These are phyloP conservation scores for Hyaloscypha hepaticicola DNA, from an alignment of 495 filamentous ascomycete species.

Conservation along the genomic window DNA sequence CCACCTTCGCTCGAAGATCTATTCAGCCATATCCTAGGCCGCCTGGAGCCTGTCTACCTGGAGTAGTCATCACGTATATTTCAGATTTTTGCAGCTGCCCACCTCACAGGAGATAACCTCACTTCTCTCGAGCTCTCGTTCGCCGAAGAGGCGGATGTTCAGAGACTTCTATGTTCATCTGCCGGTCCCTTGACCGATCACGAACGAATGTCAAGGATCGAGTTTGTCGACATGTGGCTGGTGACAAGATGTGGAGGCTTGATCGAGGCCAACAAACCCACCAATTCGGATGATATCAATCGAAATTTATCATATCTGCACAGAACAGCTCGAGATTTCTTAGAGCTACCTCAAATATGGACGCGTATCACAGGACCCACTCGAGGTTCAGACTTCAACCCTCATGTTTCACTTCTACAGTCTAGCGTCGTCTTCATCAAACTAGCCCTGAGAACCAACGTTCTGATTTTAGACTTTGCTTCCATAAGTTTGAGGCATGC, in stretches of 20 bases:
- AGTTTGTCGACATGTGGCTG: constrained; percentile 3
- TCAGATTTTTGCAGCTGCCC: background rate
- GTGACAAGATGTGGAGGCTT: constrained; percentile 7
- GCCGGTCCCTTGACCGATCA: background rate
- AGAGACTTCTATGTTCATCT: background rate
- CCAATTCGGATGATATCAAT: too few relatives aligned
- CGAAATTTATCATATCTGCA: background rate
- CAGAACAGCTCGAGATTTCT: constrained; percentile 2
- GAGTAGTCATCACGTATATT: constrained; percentile 13
- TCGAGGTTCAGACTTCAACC: background rate
- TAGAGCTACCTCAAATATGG: constrained; percentile 5
- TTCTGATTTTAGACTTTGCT: background rate
- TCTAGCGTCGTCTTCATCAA: background rate
- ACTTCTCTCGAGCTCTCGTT: constrained; percentile 3
- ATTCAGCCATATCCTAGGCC: constrained; percentile 9
- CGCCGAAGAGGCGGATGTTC: background rate
- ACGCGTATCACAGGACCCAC: background rate
- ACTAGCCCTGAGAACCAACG: background rate
- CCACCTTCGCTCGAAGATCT: constrained; percentile 12
- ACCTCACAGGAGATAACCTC: background rate
- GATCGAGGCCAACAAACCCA: background rate
- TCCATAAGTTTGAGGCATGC: background rate
- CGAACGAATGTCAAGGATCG: background rate
- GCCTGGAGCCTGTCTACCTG: constrained; percentile 7
- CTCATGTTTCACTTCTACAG: background rate